phyloP scores from a whole-genome alignment of 805 yeast genomes.

The Ogataea angusta region DNA sequence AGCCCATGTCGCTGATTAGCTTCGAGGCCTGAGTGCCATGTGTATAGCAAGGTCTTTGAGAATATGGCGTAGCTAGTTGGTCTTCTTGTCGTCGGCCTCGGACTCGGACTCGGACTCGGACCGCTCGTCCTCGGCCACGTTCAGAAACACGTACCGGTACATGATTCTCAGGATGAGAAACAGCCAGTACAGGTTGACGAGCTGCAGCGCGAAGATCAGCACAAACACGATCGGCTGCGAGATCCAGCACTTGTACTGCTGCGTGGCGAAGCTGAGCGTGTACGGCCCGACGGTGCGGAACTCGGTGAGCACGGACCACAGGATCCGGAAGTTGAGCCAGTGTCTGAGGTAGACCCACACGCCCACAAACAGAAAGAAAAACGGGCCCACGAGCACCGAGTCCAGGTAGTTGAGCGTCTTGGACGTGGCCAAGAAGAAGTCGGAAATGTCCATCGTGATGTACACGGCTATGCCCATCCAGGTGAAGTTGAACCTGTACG shows the following conservation, averaged over 20 bases:
- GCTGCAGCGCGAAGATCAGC: slow-evolving; percentile 74
- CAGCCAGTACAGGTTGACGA: slow-evolving; percentile 88
- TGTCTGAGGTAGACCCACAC: slow-evolving; percentile 92
- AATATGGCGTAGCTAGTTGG: slow-evolving; percentile 9
- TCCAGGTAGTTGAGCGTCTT: slow-evolving; percentile 87
- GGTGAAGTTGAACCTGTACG: slow-evolving; percentile 92
- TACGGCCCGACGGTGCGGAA: slow-evolving; percentile 82
- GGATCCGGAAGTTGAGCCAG: slow-evolving; percentile 71
- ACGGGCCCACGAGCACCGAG: slow-evolving; percentile 56
- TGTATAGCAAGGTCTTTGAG: slow-evolving; percentile 4
- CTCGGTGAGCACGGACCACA: slow-evolving; percentile 84
- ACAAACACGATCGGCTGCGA: slow-evolving; percentile 86
- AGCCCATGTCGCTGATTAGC: slow-evolving; percentile 14
- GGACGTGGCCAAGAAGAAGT: slow-evolving; percentile 78
- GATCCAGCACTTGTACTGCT: slow-evolving; percentile 95
- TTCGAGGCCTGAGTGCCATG: slow-evolving; percentile 5
- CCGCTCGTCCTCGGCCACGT: slow-evolving; percentile 74
- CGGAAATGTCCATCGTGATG: slow-evolving; percentile 95
- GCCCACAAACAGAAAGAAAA: slow-evolving; percentile 62
- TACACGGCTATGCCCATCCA: slow-evolving; percentile 92
- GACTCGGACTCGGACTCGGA: slow-evolving; percentile 65
- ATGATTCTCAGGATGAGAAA: slow-evolving; percentile 75
- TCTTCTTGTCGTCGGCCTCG: slow-evolving; percentile 32
- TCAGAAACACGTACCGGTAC: slow-evolving; percentile 58
- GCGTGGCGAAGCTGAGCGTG: slow-evolving; percentile 77